A percentile compares a stretch with the other conserved stretches of the same genome.
Conservation (phyloP, 208 protist genomes). For the Herpetomonas samuelpessoai region DNA sequence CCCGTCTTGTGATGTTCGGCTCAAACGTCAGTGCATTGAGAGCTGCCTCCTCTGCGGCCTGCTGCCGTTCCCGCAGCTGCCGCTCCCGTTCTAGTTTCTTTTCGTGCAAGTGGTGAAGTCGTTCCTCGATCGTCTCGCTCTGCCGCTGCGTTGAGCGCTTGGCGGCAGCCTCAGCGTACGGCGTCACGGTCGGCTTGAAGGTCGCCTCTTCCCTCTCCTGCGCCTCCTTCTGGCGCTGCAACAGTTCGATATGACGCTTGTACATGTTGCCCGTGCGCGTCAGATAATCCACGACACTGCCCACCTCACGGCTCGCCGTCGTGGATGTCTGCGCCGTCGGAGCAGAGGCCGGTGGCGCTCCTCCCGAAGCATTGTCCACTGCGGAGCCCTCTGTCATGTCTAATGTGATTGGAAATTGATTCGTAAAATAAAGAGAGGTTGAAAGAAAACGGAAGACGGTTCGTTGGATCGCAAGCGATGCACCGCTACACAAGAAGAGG, state of each 20-base stretch:
- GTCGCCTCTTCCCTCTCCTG: constrained; percentile 36
- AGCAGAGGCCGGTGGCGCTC: no score
- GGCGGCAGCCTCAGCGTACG: constrained; percentile 33
- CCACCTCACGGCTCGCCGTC: constrained; percentile 8
- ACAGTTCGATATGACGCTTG: constrained; percentile 57
- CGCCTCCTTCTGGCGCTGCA: constrained; percentile 43
- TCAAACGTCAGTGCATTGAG: constrained; percentile 21
- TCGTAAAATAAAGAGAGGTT: no score
- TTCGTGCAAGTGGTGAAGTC: constrained; percentile 58
- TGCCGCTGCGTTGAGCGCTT: constrained; percentile 26
- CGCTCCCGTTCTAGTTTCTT: constrained; percentile 24
- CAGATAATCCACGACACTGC: constrained; percentile 67
- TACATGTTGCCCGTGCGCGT: constrained; percentile 53
- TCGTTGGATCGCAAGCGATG: no score
- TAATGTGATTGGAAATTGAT: no score
- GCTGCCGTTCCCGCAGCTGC: constrained; percentile 23
- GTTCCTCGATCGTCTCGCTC: constrained; percentile 41
- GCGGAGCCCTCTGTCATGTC: no score
- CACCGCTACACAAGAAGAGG: no score
- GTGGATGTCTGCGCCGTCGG: no score
- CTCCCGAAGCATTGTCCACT: no score
- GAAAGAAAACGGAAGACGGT: no score
- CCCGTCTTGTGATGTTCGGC: constrained; percentile 37
- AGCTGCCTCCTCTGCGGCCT: constrained; percentile 16
- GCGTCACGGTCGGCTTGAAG: constrained; percentile 50